phyloP scores from a whole-genome alignment of 768 basidiomycete genomes.

The Mycena vulgaris region DNA sequence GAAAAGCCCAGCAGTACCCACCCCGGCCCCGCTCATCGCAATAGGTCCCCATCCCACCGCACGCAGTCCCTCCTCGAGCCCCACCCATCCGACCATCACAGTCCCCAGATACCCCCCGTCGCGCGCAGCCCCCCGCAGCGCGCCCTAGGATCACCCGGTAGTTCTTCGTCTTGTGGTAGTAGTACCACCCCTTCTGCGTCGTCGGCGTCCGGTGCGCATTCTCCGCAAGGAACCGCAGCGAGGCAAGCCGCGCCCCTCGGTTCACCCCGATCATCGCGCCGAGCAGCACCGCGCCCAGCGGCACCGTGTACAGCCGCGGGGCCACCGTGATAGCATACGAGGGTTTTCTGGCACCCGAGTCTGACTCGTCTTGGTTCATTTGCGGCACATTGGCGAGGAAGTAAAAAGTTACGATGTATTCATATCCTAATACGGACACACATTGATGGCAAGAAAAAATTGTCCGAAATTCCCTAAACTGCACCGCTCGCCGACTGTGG shows the following conservation, averaged over 20 bases:
- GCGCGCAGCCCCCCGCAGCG: slow-evolving; percentile 74
- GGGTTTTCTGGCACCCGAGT: not conserved
- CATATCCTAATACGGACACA: not conserved
- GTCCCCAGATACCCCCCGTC: slow-evolving; percentile 67
- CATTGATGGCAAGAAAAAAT: slow-evolving; percentile 16
- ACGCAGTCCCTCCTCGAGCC: slow-evolving; percentile 59
- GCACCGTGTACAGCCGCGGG: slow-evolving; percentile 73
- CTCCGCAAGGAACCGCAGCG: slow-evolving; percentile 90
- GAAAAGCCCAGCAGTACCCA: slow-evolving; percentile 75
- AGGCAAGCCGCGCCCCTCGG: slow-evolving; percentile 79
- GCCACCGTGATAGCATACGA: slow-evolving; percentile 58
- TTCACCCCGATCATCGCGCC: slow-evolving; percentile 82
- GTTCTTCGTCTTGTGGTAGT: slow-evolving; percentile 97
- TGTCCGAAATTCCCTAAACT: not conserved
- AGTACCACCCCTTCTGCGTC: slow-evolving; percentile 94
- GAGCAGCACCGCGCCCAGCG: slow-evolving; percentile 70
- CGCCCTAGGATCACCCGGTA: slow-evolving; percentile 86
- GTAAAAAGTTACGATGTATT: not conserved
- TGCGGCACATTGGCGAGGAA: not conserved
- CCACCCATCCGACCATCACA: slow-evolving; percentile 60
- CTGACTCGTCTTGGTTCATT: slow-evolving; percentile 9
- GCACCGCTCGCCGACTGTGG: slow-evolving; percentile 26
- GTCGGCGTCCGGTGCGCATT: slow-evolving; percentile 90
- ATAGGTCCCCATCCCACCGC: slow-evolving; percentile 56
- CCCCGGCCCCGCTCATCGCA: slow-evolving; percentile 72